phyloP scores from a whole-genome alignment of 106 monocot genomes.

The Hemerocallis citrina region DNA sequence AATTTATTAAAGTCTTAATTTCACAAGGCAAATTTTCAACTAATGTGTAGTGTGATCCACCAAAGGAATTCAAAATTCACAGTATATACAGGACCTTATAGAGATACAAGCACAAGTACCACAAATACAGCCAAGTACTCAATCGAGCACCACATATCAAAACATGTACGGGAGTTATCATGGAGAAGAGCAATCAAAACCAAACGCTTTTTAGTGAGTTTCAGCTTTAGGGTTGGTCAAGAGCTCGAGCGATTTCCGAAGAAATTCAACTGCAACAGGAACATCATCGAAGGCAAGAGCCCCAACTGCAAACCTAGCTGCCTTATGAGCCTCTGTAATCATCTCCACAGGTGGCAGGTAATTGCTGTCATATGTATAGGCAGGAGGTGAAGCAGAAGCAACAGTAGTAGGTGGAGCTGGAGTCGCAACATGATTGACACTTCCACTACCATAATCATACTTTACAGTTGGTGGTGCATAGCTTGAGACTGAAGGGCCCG shows the following conservation, averaged over 20 bases:
- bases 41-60: background rate
- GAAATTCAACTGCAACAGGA: slow-evolving; percentile 51
- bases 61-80: background rate
- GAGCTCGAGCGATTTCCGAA: slow-evolving; percentile 47
- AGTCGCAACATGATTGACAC: slow-evolving; percentile 2
- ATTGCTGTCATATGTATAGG: slow-evolving; percentile 45
- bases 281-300: slow-evolving; percentile 76
- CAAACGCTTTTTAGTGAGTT: slow-evolving; percentile 16
- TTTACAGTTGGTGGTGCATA: slow-evolving; percentile 12
- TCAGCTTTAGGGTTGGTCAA: slow-evolving; percentile 65
- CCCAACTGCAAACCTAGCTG: slow-evolving; percentile 63
- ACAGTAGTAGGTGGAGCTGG: background rate
- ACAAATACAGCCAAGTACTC: too few species aligned
- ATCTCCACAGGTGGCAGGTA: slow-evolving; percentile 59
- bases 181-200: background rate
- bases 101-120: background rate
- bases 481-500: slow-evolving; percentile 2
- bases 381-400: slow-evolving; percentile 7
- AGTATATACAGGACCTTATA: background rate
- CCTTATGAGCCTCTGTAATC: slow-evolving; percentile 65
- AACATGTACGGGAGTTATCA: background rate
- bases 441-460: slow-evolving; percentile 8
- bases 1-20: too few species aligned
- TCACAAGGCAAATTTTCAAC: too few species aligned
- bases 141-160: too few species aligned